Conservation (phyloP, 2,329 filamentous ascomycete species). For the Xylariaceae sp. region DNA sequence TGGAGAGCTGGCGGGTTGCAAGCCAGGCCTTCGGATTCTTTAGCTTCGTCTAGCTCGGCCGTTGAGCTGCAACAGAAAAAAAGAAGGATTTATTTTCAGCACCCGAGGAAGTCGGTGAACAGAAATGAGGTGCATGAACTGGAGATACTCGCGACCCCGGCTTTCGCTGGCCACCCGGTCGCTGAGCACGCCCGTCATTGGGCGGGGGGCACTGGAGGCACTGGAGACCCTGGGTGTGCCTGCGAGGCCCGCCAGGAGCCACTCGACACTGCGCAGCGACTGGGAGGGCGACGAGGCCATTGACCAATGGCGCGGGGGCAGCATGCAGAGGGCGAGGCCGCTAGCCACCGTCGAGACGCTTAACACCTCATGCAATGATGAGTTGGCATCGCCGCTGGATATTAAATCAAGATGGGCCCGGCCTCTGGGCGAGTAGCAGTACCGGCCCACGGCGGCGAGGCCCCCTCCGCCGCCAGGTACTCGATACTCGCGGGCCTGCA, state of each 20-base stretch:
- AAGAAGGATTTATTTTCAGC: constrained; percentile 6
- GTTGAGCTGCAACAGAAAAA: background rate
- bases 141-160: constrained; percentile 31
- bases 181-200: constrained; percentile 29
- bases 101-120: constrained; percentile 42
- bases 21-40: too few relatives aligned
- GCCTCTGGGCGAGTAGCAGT: constrained; percentile 32
- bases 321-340: constrained; percentile 36
- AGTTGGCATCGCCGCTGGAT: constrained; percentile 68
- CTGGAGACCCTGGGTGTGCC: constrained; percentile 12
- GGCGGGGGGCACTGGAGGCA: constrained; percentile 9
- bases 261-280: constrained; percentile 19
- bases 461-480: constrained; percentile 15
- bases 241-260: constrained; percentile 31
- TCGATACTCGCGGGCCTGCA: constrained; percentile 28
- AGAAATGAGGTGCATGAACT: constrained; percentile 45
- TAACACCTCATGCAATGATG: constrained; percentile 68
- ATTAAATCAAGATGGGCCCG: constrained; percentile 52
- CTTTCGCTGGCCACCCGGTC: constrained; percentile 27
- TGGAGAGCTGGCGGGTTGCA: too few relatives aligned
- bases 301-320: constrained; percentile 26
- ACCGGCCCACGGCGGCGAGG: constrained; percentile 22
- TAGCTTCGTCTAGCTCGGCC: too few relatives aligned
- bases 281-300: constrained; percentile 25
- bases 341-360: constrained; percentile 43